A percentile compares a stretch with the other conserved stretches of the same genome.
Evolutionary conservation across 2,329 filamentous ascomycete genomes (phyloP).

Genomic region (Exserohilum rostratum): DNA sequence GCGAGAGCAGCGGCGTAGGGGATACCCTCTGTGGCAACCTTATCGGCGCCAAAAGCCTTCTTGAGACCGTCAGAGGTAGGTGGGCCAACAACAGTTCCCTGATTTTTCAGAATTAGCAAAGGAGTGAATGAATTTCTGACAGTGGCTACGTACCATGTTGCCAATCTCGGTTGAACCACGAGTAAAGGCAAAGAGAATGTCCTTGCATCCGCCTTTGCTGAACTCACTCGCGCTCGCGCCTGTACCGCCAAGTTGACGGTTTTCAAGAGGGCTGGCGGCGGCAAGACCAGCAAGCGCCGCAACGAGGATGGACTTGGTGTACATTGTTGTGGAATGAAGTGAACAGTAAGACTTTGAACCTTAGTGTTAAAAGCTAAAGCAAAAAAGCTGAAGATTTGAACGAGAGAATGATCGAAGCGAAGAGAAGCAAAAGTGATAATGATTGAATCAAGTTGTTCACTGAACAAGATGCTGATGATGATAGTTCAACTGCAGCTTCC

Average conservation of each 20-base stretch:
- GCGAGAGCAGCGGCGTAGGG: slow-evolving; percentile 36
- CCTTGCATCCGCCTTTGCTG: slow-evolving; percentile 48
- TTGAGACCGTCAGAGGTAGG: slow-evolving; percentile 42
- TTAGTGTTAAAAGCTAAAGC: background rate
- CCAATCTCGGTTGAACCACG: slow-evolving; percentile 57
- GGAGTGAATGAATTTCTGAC: slow-evolving; percentile 11
- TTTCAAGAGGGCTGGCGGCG: slow-evolving; percentile 29
- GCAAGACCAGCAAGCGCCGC: slow-evolving; percentile 30
- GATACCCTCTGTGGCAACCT: slow-evolving; percentile 44
- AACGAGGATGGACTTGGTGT: slow-evolving; percentile 31
- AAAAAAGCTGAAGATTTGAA: slow-evolving; percentile 1
- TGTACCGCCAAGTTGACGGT: slow-evolving; percentile 32
- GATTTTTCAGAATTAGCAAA: slow-evolving; percentile 20
- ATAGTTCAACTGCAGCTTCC: background rate
- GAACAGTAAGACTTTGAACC: background rate
- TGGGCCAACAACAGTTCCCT: slow-evolving; percentile 47
- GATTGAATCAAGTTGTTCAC: background rate
- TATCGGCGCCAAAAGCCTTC: slow-evolving; percentile 28
- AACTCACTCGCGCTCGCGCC: slow-evolving; percentile 47
- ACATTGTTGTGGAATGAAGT: slow-evolving; percentile 26
- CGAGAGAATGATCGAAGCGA: background rate
- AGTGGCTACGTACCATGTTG: slow-evolving; percentile 51
- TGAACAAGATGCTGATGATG: background rate
- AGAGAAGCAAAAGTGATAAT: slow-evolving; percentile 4
- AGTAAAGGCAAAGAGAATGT: slow-evolving; percentile 57